Evolutionary conservation across 2,329 filamentous ascomycete species (phyloP).

Genomic region (Tolypocladium pustulatum): DNA sequence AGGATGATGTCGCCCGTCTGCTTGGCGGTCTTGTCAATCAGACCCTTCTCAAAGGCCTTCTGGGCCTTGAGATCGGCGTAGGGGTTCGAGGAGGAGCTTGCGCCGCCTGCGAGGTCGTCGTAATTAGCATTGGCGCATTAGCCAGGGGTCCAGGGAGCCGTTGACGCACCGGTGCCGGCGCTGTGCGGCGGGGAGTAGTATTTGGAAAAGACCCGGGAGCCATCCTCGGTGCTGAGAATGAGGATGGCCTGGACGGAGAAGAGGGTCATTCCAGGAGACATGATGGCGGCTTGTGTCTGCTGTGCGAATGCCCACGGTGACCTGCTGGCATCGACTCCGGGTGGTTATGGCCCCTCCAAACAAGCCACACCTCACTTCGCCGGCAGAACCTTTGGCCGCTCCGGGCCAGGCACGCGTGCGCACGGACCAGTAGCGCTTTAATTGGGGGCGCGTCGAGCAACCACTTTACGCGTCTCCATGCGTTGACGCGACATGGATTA

Average conservation of each 20-base stretch:
- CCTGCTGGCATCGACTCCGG: not conserved
- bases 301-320: not conserved
- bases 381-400: conserved; percentile 22
- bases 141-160: not conserved
- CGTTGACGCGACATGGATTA: conserved; percentile 11
- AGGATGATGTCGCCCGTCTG: conserved; percentile 93
- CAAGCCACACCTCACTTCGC: not conserved
- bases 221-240: conserved; percentile 76
- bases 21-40: conserved; percentile 92
- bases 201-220: conserved; percentile 85
- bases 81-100: conserved; percentile 53
- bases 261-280: conserved; percentile 67
- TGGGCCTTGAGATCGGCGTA: conserved; percentile 88
- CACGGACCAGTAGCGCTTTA: conserved; percentile 12
- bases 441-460: conserved; percentile 9
- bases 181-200: conserved; percentile 64
- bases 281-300: conserved; percentile 21
- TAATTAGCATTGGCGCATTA: conserved; percentile 16
- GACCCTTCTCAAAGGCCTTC: conserved; percentile 91
- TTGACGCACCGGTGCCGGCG: conserved; percentile 25
- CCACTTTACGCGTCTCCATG: conserved; percentile 29
- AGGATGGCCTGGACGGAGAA: conserved; percentile 70
- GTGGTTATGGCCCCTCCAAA: not conserved
- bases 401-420: conserved; percentile 13
- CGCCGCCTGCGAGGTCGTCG: conserved; percentile 21